Evolutionary conservation across 2,329 filamentous ascomycete genomes (phyloP), one percentile per base, ranked within the genome.

Genomic region (Chrysosporium keratinophilum): DNA sequence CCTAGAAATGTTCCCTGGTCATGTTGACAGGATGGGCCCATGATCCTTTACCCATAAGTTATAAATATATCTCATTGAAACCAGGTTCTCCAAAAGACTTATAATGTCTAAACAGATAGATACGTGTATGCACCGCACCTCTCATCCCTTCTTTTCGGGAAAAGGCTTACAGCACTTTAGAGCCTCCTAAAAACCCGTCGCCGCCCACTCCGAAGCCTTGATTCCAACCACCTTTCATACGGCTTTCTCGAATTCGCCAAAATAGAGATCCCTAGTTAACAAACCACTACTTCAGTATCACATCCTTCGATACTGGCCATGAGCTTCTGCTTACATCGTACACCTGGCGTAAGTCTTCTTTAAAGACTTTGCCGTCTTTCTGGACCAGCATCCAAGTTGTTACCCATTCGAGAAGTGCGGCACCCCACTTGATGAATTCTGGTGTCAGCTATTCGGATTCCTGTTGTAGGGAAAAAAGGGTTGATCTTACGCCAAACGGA

Each of bases 301-400:
- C 42, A 7, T n/a, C 9, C 31, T n/a, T 9, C n/a, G 9, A 23
- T 31, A 11, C 20, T 1, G 12, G 42, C 3, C 15, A 33, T 5
- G n/a, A 2, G 20, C 9, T 15, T 37, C 23, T 69, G 61, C 75
- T 77, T 7, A 77, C 76, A 62, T 79, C 76, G 58, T 74, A 79
- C 5, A 78, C 66, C 6, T 72, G 62, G n/a, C 76, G 63, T 15
- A 79, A 69, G 51, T 82, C 79, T 44, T 82, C 78, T 65, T 82
- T 82, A 61, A 65, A 71, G 66, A 82, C 73, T 49, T 69, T 68
- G 0, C 79, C 79, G 61, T 82, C 77, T 40, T 74, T 71, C 0
- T 79, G 78, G 74, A 74, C 77, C 5, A 80, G 65, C 43, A 82
- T 66, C 54, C 76, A 79, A 0, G 75, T 75, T 0, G 75, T 76